Evolutionary conservation across 192 early-diverging fungal genomes (phyloP).

Genomic region (Coemansia sp.): DNA sequence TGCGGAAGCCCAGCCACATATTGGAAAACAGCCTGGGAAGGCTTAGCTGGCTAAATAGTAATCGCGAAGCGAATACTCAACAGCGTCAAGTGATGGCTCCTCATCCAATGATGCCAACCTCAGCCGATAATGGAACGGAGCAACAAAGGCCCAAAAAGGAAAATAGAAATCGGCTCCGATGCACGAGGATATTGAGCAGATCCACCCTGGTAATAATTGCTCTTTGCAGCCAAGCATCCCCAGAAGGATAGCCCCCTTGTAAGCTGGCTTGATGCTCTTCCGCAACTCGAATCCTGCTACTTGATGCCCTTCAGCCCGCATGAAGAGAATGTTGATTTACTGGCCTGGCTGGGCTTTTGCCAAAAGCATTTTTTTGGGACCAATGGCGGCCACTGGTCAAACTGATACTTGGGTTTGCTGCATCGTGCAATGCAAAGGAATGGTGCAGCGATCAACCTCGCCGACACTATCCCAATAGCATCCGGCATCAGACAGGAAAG

Average conservation of each 20-base stretch:
- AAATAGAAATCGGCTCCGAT: background rate
- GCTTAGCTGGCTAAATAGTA: background rate
- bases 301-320: background rate
- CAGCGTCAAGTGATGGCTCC: background rate
- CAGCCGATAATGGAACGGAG: background rate
- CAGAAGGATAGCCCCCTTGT: background rate
- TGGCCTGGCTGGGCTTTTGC: background rate
- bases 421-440: background rate
- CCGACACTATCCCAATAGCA: background rate
- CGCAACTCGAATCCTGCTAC: background rate
- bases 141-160: background rate
- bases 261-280: background rate
- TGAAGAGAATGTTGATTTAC: background rate
- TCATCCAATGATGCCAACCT: background rate
- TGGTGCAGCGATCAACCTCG: constrained; percentile 4
- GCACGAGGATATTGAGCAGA: constrained; percentile 6
- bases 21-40: background rate
- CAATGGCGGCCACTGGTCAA: background rate
- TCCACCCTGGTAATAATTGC: background rate
- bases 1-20: background rate
- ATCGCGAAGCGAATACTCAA: no score
- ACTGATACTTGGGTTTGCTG: background rate
- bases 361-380: constrained; percentile 2
- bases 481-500: background rate
- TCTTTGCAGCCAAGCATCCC: background rate